phyloP scores from a whole-genome alignment of 306 rosid species.

The Cicer yamashitae region DNA sequence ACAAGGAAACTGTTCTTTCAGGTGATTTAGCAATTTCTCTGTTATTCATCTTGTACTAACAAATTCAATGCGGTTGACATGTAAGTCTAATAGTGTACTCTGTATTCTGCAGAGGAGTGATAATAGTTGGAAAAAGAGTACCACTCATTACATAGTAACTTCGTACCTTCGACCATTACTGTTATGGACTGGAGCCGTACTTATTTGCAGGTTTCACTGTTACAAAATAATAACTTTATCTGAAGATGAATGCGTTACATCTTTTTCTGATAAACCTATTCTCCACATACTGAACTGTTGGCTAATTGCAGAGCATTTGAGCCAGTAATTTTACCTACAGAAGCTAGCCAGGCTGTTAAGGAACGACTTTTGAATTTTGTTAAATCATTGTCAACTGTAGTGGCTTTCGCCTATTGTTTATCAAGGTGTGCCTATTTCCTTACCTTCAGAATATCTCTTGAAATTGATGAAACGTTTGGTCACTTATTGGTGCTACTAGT shows the following conservation, averaged over 20 bases:
- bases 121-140: constrained; percentile 85
- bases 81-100: constrained; percentile 33
- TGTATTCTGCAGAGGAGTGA: constrained; percentile 72
- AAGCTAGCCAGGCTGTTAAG: constrained; percentile 78
- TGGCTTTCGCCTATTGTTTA: constrained; percentile 88
- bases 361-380: constrained; percentile 78
- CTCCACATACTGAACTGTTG: constrained; percentile 31
- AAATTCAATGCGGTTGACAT: constrained; percentile 22
- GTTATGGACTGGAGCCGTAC: constrained; percentile 84
- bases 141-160: constrained; percentile 61
- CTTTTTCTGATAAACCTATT: neutral
- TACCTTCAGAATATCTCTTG: constrained; percentile 21
- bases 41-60: constrained; percentile 39
- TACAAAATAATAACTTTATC: constrained; percentile 35
- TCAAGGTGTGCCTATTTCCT: constrained; percentile 69
- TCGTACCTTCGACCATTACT: constrained; percentile 82
- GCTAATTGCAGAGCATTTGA: constrained; percentile 73
- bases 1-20: constrained; percentile 63
- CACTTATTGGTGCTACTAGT: constrained; percentile 26
- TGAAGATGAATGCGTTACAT: constrained; percentile 24
- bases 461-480: constrained; percentile 42
- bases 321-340: constrained; percentile 75
- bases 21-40: constrained; percentile 50
- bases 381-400: constrained; percentile 84
- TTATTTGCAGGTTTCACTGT: constrained; percentile 83